Evolutionary conservation across 345 rosid genomes (phyloP).

Genomic region (Euclidium syriacum): DNA sequence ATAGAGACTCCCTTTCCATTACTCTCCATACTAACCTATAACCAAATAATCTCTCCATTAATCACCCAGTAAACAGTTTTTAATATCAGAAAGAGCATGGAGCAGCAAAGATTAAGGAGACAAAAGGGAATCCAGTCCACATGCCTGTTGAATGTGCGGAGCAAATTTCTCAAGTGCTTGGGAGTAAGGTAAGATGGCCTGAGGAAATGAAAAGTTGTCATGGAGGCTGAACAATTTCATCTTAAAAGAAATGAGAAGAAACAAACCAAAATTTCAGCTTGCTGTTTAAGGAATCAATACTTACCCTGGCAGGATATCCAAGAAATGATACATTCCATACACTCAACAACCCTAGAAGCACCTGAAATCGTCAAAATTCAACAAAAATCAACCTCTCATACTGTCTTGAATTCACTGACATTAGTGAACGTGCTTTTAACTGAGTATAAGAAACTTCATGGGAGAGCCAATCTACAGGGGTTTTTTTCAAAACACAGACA

Average conservation of each 20-base stretch:
- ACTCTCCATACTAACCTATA: conserved; percentile 99
- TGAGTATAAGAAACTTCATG: conserved; percentile 1
- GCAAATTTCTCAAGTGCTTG: conserved; percentile 96
- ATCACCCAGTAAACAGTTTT: neutral
- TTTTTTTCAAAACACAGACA: neutral
- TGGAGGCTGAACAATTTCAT: neutral
- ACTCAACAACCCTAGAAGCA: conserved; percentile 78
- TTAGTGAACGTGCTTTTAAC: neutral
- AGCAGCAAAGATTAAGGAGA: neutral
- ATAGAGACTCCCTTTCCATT: conserved; percentile 98
- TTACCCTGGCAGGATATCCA: conserved; percentile 91
- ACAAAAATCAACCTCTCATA: conserved; percentile 4
- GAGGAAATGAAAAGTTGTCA: conserved; percentile 25
- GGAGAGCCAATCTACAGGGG: neutral
- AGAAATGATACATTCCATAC: conserved; percentile 92
- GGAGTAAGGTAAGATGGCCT: conserved; percentile 95
- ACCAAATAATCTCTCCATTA: neutral
- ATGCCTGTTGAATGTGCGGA: conserved; percentile 94
- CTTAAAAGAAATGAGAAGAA: neutral
- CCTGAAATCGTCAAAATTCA: conserved; percentile 42
- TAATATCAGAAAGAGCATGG: neutral
- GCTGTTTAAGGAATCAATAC: conserved; percentile 20
- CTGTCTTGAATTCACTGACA: neutral
- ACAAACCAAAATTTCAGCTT: neutral
- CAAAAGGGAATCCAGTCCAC: conserved; percentile 4